Evolutionary conservation across 768 basidiomycete species (phyloP), one percentile per base, ranked within the genome.

Genomic region (Obba rivulosa): DNA sequence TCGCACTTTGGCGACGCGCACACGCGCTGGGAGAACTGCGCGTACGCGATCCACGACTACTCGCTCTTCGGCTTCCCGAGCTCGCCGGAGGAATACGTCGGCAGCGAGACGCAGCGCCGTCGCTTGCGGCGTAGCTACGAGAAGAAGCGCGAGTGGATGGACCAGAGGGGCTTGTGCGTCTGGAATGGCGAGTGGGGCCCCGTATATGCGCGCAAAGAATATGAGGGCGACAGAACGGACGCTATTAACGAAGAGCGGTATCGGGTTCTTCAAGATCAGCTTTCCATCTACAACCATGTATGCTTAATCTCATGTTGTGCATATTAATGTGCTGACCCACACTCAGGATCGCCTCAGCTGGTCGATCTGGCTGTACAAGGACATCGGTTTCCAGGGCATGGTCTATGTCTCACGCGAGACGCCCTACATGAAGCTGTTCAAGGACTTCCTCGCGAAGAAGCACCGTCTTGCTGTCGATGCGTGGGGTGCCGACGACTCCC

Each of bases 181-280:
- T 83, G 83, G 85, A 86, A 88, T 54, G 88, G 88, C 22, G 88
- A 89, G 62, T 90, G 80, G 74, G 90, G 89, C n/a, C 87, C 87
- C 1, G 87, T 92, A 24, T 91, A 90, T 54, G 84, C 85, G 2
- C 68, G 85, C 53, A 68, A 67, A 64, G 64, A 72, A 51, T 67
- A 66, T 43, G 73, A 74, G 21, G 81, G 85, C 2, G 72, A 69
- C 3, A 66, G 67, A 41, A 86, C 80, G 46, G 82, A 88, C 20
- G 54, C 61, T 34, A 86, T 87, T 67, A 91, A 92, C 66, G 71
- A 77, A 49, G 60, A 58, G n/a, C 70, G 89, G 16, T 85, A 81
- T 66, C 69, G 67, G 11, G 85, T 89, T 11, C 73, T 91, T 48
- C 74, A 81, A 48, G 84, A 87, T 60, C 91, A 92, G 61, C 70